Evolutionary conservation across 306 rosid species (phyloP), one percentile per base, ranked within the genome.

Genomic region (Prunus davidiana): DNA sequence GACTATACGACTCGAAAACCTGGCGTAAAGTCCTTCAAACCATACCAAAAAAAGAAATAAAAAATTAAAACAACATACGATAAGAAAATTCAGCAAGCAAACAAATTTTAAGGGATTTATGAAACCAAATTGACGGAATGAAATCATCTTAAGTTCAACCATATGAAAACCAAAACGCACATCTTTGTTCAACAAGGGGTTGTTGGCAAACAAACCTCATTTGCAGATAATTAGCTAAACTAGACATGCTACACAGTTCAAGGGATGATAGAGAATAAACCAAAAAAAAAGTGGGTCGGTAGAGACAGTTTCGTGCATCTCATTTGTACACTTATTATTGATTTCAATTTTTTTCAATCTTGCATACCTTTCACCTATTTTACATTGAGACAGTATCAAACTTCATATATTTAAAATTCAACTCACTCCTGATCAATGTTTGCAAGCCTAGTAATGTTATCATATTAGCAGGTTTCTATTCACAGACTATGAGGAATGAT

Each of bases 21-120:
- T 94, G 91, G 70, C 93, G 95, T 79, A 94, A 91, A 38, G 98
- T 94, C 91, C 98, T 94, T 80, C 60, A 71, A 76, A 70, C 45
- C 61, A 70, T 16, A 52, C 34, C 12, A 45, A 14, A 27, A 52
- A 76, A 1, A 79, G 66, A 71, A 20, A 16, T n/a, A n/a, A 54
- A 32, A 28, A 81, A 72, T 45, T 72, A 76, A 65, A 56, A 32
- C n/a, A 5, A 66, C 74, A 76, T 24, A 82, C 30, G 71, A 87
- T 8, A 61, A 58, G n/a, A 22, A 50, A 25, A 13, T 18, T 15
- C 38, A 68, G 19, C 38, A 9, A 19, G 11, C 50, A 41, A 68
- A n/a, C n/a, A n/a, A n/a, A n/a, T n/a, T n/a, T 69, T 28, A 34
- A 13, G 12, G 49, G 13, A 69, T 24, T 12, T 54, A 34, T 9